These are phyloP conservation scores for Phytopythium chamaehyphon DNA, from an alignment of 352 stramenopile species.

Conservation along the genomic window DNA sequence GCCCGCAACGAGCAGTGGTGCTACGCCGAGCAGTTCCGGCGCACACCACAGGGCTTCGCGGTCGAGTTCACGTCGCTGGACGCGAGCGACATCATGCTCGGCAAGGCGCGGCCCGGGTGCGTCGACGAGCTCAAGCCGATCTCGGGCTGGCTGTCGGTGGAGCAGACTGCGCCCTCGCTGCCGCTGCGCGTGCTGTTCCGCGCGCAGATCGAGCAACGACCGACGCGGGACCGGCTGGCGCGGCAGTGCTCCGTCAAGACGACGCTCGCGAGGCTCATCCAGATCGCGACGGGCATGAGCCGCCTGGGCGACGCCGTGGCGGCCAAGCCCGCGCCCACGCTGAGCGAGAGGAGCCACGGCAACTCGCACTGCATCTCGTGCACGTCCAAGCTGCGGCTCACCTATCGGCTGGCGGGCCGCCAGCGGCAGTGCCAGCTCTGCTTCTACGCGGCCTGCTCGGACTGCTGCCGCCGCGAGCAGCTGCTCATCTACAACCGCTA, in stretches of 20 bases:
- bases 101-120: conserved; percentile 26
- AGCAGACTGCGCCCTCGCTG: conserved; percentile 11
- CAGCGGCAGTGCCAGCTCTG: conserved; percentile 29
- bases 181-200: conserved; percentile 26
- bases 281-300: conserved; percentile 26
- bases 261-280: conserved; percentile 18
- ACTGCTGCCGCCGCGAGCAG: conserved; percentile 28
- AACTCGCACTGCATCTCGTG: conserved; percentile 36
- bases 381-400: conserved; percentile 19
- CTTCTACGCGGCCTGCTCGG: conserved; percentile 25
- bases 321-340: conserved; percentile 4
- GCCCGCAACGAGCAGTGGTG: conserved; percentile 41
- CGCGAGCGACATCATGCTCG: conserved; percentile 19
- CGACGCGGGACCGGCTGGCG: conserved; percentile 1
- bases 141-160: conserved; percentile 22
- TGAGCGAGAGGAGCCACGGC: conserved; percentile 8
- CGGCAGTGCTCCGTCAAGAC: conserved; percentile 18
- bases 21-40: conserved; percentile 30
- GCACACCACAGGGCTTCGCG: conserved; percentile 25
- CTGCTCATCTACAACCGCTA: conserved; percentile 40
- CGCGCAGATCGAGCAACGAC: conserved; percentile 13
- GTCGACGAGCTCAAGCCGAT: conserved; percentile 23
- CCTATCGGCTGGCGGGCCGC: conserved; percentile 3
- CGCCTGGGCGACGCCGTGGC: conserved; percentile 15
- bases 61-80: conserved; percentile 24